A percentile compares a stretch with the other conserved stretches of the same genome.
Evolutionary conservation across 2,329 filamentous ascomycete species (phyloP).

Genomic region (Sarocladium kiliense): DNA sequence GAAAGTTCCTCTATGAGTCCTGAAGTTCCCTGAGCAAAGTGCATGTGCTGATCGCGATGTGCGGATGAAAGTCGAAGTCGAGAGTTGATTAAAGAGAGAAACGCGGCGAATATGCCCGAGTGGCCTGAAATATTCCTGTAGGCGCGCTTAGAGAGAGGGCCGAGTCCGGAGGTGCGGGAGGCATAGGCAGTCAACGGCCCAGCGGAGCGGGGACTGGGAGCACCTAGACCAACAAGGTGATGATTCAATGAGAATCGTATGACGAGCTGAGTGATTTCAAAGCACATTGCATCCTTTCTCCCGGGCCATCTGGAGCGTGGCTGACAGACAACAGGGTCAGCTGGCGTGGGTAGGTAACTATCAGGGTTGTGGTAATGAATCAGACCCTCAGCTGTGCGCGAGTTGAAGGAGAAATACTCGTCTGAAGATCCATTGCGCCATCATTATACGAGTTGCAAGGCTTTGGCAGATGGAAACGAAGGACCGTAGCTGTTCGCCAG

Average conservation of each 20-base stretch:
- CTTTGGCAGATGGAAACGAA: background rate
- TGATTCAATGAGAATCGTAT: background rate
- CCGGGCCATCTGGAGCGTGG: background rate
- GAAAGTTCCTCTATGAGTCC: too few species aligned
- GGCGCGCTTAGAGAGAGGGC: background rate
- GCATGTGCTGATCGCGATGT: too few species aligned
- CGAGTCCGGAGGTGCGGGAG: conserved; percentile 3
- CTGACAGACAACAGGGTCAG: too few species aligned
- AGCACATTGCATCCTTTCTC: background rate
- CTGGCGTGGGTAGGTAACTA: too few species aligned
- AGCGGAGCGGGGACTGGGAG: background rate
- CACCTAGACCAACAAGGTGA: background rate
- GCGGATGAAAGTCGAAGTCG: too few species aligned
- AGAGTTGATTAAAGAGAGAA: too few species aligned
- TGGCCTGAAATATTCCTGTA: conserved; percentile 2
- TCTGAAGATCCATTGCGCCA: too few species aligned
- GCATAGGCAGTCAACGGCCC: background rate
- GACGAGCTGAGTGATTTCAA: background rate
- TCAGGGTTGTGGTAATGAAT: too few species aligned
- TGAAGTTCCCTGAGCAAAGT: too few species aligned
- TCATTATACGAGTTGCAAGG: too few species aligned
- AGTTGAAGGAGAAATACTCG: too few species aligned
- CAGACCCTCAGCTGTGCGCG: too few species aligned
- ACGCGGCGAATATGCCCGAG: background rate
- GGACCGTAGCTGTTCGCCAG: background rate